Conservation (phyloP, 2,329 filamentous ascomycete species). For the Trichophyton simii region DNA sequence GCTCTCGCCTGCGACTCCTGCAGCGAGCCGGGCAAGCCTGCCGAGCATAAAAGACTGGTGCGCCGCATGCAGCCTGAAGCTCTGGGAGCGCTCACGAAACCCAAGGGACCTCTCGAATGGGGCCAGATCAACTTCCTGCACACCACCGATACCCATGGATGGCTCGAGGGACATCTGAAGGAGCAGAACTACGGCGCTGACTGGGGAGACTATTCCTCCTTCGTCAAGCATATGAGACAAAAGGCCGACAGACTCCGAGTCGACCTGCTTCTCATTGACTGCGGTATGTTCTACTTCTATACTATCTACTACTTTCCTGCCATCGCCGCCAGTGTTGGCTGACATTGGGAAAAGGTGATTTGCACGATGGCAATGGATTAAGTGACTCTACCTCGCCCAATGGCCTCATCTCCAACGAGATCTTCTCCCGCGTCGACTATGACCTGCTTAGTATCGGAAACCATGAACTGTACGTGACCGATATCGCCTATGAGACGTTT, state of each 20-base stretch:
- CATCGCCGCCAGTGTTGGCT: not conserved
- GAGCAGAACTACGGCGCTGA: constrained; percentile 70
- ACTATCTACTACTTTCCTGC: not conserved
- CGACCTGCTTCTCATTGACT: constrained; percentile 84
- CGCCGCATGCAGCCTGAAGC: constrained; percentile 17
- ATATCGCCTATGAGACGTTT: constrained; percentile 51
- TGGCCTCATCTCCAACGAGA: constrained; percentile 41
- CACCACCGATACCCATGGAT: constrained; percentile 91
- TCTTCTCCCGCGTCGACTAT: constrained; percentile 43
- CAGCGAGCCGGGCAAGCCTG: constrained; percentile 13
- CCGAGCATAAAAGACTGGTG: constrained; percentile 13
- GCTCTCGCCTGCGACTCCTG: constrained; percentile 14
- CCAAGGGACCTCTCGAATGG: constrained; percentile 40
- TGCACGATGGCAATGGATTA: constrained; percentile 54
- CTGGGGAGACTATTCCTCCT: constrained; percentile 96
- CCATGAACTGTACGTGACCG: constrained; percentile 53
- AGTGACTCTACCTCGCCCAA: constrained; percentile 49
- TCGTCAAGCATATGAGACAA: constrained; percentile 67
- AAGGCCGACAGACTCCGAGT: constrained; percentile 65
- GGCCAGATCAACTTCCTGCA: constrained; percentile 96
- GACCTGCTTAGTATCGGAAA: constrained; percentile 47
- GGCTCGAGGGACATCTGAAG: constrained; percentile 84
- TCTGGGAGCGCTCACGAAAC: constrained; percentile 13
- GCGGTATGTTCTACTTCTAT: constrained; percentile 39
- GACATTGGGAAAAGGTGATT: constrained; percentile 33